Evolutionary conservation across 2,329 filamentous ascomycete genomes (phyloP).

Genomic region (Diaporthe citriasiana): DNA sequence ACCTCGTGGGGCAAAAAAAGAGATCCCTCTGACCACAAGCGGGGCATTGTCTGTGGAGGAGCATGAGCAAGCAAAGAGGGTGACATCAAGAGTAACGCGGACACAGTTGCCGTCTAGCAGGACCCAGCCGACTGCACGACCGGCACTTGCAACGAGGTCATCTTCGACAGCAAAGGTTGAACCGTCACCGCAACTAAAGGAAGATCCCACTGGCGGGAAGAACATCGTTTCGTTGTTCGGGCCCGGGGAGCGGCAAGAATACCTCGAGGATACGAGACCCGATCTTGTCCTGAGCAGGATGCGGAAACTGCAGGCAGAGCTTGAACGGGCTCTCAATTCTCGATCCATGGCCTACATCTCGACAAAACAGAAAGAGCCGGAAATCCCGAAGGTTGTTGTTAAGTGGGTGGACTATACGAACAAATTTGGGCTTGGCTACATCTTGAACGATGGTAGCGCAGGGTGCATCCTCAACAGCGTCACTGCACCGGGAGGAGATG

Average conservation of each 20-base stretch:
- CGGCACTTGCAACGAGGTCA: constrained; percentile 17
- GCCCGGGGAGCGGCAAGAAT: constrained; percentile 64
- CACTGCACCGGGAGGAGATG: constrained; percentile 64
- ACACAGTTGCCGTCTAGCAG: constrained; percentile 43
- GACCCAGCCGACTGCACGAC: constrained; percentile 32
- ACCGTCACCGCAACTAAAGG: constrained; percentile 36
- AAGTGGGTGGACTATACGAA: constrained; percentile 94
- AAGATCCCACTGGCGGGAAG: constrained; percentile 17
- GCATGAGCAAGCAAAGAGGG: constrained; percentile 47
- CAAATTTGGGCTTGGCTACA: constrained; percentile 87
- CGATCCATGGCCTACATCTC: constrained; percentile 73
- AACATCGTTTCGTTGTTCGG: constrained; percentile 67
- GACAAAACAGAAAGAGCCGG: constrained; percentile 65
- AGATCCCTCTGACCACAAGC: constrained; percentile 43
- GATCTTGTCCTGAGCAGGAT: constrained; percentile 71
- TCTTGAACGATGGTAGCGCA: constrained; percentile 84
- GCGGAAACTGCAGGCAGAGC: constrained; percentile 68
- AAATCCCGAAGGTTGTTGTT: constrained; percentile 75
- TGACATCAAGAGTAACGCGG: constrained; percentile 41
- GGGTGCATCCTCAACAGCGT: constrained; percentile 77
- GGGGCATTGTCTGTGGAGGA: constrained; percentile 42
- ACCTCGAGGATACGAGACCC: constrained; percentile 67
- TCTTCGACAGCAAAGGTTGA: constrained; percentile 19
- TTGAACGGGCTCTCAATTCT: constrained; percentile 74
- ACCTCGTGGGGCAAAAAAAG: constrained; percentile 45